Evolutionary conservation across 2,329 filamentous ascomycete genomes (phyloP).

Genomic region (Xylariaceae sp.): DNA sequence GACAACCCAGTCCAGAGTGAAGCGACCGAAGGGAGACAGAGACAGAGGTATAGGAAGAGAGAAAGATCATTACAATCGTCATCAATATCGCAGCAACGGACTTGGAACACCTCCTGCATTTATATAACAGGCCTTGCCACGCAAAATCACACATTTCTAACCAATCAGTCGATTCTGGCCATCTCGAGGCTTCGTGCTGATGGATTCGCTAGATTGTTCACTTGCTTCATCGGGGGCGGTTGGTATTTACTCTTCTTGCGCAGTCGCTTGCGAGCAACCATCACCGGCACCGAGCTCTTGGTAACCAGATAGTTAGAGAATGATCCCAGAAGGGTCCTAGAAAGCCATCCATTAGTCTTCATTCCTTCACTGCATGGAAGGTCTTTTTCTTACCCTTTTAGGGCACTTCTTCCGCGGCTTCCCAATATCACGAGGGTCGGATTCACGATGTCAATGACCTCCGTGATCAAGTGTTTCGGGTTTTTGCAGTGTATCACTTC

Average conservation of each 20-base stretch:
- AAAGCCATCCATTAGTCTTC: constrained; percentile 8
- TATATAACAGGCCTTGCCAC: too few relatives aligned
- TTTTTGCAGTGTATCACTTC: constrained; percentile 99
- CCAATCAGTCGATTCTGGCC: constrained; percentile 72
- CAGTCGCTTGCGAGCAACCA: constrained; percentile 91
- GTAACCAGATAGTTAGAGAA: constrained; percentile 98
- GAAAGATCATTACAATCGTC: too few relatives aligned
- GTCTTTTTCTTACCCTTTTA: constrained; percentile 75
- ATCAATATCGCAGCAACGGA: too few relatives aligned
- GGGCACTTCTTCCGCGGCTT: constrained; percentile 81
- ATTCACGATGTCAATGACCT: constrained; percentile 90
- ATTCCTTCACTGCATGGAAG: too few relatives aligned
- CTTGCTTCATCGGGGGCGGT: constrained; percentile 64
- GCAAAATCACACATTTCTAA: too few relatives aligned
- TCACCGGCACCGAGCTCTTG: constrained; percentile 93
- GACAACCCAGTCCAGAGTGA: too few relatives aligned
- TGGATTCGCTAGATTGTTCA: constrained; percentile 76
- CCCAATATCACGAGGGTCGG: constrained; percentile 92
- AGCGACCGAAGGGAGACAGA: too few relatives aligned
- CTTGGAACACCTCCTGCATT: too few relatives aligned
- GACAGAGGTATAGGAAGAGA: too few relatives aligned
- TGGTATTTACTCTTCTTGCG: constrained; percentile 83
- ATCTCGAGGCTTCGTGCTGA: constrained; percentile 62
- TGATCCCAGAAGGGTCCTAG: constrained; percentile 84
- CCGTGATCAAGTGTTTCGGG: constrained; percentile 90